These are phyloP conservation scores for Protomyces inundatus DNA, from an alignment of 1,139 yeast species.

Conservation along the genomic window DNA sequence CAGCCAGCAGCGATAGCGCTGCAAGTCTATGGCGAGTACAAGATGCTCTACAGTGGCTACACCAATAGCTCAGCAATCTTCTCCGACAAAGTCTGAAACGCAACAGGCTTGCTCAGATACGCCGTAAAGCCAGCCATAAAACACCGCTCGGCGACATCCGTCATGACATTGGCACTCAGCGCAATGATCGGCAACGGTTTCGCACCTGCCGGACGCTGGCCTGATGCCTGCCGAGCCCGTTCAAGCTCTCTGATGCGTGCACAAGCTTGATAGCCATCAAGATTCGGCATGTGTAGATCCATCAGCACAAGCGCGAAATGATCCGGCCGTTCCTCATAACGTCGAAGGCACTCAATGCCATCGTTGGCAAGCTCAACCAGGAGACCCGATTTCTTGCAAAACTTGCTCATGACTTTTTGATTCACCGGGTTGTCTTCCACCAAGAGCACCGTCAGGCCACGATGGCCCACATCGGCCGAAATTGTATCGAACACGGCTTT, in stretches of 20 bases:
- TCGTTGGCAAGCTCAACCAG: slow-evolving; percentile 74
- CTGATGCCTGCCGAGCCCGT: neutral
- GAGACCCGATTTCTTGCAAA: slow-evolving; percentile 73
- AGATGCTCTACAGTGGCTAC: neutral
- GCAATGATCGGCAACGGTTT: slow-evolving; percentile 56
- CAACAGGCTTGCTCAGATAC: slow-evolving; percentile 71
- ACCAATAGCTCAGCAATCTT: slow-evolving; percentile 6
- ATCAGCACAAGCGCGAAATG: slow-evolving; percentile 49
- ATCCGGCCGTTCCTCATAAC: slow-evolving; percentile 37
- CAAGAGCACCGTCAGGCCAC: slow-evolving; percentile 52
- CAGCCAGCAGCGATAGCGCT: neutral
- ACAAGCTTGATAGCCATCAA: slow-evolving; percentile 29
- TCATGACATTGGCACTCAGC: slow-evolving; percentile 90
- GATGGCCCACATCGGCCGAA: slow-evolving; percentile 11
- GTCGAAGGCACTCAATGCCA: slow-evolving; percentile 78
- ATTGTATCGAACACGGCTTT: slow-evolving; percentile 23
- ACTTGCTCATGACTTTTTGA: slow-evolving; percentile 81
- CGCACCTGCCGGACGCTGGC: neutral
- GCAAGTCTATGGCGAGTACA: neutral
- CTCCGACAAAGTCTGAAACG: slow-evolving; percentile 18
- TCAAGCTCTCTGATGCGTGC: slow-evolving; percentile 52
- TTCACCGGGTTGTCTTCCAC: slow-evolving; percentile 92
- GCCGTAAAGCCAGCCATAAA: slow-evolving; percentile 83
- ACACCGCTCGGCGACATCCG: slow-evolving; percentile 80
- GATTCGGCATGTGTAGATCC: slow-evolving; percentile 29